These are phyloP conservation scores for Neobulgaria alba DNA, from an alignment of 2,329 filamentous ascomycete species.

Conservation along the genomic window DNA sequence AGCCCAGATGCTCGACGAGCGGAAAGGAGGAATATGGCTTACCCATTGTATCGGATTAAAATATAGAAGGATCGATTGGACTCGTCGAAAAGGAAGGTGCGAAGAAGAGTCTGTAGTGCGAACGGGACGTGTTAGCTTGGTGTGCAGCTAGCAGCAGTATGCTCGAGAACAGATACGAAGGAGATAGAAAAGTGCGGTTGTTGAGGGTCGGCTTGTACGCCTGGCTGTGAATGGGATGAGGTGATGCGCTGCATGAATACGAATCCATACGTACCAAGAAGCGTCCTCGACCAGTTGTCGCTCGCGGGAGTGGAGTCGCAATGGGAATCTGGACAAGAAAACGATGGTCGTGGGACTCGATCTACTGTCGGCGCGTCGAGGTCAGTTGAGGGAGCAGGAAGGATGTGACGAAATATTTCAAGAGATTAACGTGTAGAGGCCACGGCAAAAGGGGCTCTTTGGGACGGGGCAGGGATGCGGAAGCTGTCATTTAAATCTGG, in stretches of 20 bases:
- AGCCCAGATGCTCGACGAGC: slow-evolving; percentile 8
- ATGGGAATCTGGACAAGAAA: slow-evolving; percentile 5
- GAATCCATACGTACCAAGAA: slow-evolving; percentile 22
- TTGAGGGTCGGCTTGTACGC: too few relatives aligned
- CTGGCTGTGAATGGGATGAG: slow-evolving; percentile 14
- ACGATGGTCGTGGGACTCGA: slow-evolving; percentile 8
- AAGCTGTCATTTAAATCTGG: background rate
- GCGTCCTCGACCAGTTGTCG: slow-evolving; percentile 10
- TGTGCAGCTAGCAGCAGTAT: background rate
- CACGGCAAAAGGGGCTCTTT: background rate
- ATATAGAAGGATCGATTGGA: slow-evolving; percentile 25
- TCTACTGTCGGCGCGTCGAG: slow-evolving; percentile 14
- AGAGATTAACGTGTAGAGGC: background rate
- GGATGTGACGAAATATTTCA: background rate
- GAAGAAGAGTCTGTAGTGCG: slow-evolving; percentile 12
- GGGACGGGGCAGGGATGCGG: background rate
- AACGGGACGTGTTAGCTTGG: slow-evolving; percentile 18
- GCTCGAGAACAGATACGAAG: too few relatives aligned
- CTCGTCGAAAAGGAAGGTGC: slow-evolving; percentile 22
- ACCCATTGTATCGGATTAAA: slow-evolving; percentile 27
- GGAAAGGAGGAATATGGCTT: slow-evolving; percentile 25
- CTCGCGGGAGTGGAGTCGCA: slow-evolving; percentile 11
- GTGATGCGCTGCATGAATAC: slow-evolving; percentile 19
- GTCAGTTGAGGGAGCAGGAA: slow-evolving; percentile 11
- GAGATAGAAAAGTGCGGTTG: too few relatives aligned